Base-by-base conservation (phyloP, 768 basidiomycete species). In the Grammothele lineata region DNA sequence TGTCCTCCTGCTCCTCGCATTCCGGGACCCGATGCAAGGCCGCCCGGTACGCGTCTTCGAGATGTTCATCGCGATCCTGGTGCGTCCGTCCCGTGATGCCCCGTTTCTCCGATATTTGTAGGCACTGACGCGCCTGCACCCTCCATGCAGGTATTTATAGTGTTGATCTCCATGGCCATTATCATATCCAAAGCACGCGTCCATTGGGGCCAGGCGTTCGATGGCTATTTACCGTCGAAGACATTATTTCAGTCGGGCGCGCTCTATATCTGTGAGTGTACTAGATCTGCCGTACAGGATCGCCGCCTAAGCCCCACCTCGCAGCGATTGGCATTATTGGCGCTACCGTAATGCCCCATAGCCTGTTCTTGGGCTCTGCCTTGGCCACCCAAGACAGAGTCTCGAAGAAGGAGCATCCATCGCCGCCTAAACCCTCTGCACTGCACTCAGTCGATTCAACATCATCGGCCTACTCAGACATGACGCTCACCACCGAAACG, bases 261-360 rank as follows among this genome's bases (percentile, higher is more conserved):
- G 23, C 63, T 88, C 17, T 89, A 86, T 57, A 81, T 77, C 0
- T 83, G 85, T 86, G 58, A 35, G 78, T 64, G 7, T 56, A 51
- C 44, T 64, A 48, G 4, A 7, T 30, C 27, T 30, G 27, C 27
- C 27, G 14, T 30, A 14, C 8, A n/a, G 7, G 27, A 30, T 30
- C 27, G 7, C 27, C 27, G 27, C 30, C 45, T 38, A 19, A 21
- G 35, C 9, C 15, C 21, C 10, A 24, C 38, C 22, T 25, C n/a
- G 11, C 41, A 83, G 81, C 83, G 24, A 78, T 87, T 44, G 86
- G 86, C 30, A 82, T 90, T 40, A 59, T 87, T 1, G 85, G 87
- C 24, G 90, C 91, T 1, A 96, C 91, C 3, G 84, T 92, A 49
- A 94, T 94, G 92, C 92, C 92, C 0, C 92, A 94, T 63, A 85